A percentile compares a stretch with the other conserved stretches of the same genome.
phyloP scores from a whole-genome alignment of 106 monocot genomes.

The Dendrobium nobile region DNA sequence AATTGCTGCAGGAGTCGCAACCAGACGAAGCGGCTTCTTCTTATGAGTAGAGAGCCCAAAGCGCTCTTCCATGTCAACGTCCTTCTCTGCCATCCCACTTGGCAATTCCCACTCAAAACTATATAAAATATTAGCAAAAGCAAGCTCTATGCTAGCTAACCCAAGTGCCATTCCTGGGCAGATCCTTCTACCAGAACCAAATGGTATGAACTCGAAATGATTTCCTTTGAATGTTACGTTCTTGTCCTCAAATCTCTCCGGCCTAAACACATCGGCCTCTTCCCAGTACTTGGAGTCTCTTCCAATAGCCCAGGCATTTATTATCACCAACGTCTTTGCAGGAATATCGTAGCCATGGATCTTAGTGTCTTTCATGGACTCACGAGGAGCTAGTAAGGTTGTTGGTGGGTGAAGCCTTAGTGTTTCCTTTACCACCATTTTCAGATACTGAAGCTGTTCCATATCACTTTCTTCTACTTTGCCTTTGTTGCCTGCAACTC shows the following conservation, averaged over 20 bases:
- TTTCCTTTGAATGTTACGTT: constrained; percentile 1
- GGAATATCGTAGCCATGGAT: constrained; percentile 11
- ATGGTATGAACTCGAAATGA: constrained; percentile 12
- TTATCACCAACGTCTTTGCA: not conserved
- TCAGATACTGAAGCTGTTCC: constrained; percentile 2
- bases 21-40: constrained; percentile 4
- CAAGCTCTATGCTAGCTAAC: not conserved
- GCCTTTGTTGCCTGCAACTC: constrained; percentile 2
- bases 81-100: not conserved
- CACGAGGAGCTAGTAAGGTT: constrained; percentile 6
- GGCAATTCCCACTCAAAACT: constrained; percentile 15
- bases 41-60: constrained; percentile 4
- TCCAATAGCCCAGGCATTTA: constrained; percentile 9
- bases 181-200: constrained; percentile 11
- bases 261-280: not conserved
- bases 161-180: constrained; percentile 9
- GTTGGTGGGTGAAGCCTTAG: constrained; percentile 10
- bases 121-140: constrained; percentile 8
- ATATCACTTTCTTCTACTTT: constrained; percentile 14
- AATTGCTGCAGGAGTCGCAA: not conserved
- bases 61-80: constrained; percentile 2
- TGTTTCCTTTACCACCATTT: constrained; percentile 6
- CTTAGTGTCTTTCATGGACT: constrained; percentile 4
- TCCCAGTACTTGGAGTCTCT: constrained; percentile 8
- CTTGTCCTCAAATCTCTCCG: constrained; percentile 8